Base-by-base conservation (phyloP, 345 rosid genomes). In the Salix exigua region DNA sequence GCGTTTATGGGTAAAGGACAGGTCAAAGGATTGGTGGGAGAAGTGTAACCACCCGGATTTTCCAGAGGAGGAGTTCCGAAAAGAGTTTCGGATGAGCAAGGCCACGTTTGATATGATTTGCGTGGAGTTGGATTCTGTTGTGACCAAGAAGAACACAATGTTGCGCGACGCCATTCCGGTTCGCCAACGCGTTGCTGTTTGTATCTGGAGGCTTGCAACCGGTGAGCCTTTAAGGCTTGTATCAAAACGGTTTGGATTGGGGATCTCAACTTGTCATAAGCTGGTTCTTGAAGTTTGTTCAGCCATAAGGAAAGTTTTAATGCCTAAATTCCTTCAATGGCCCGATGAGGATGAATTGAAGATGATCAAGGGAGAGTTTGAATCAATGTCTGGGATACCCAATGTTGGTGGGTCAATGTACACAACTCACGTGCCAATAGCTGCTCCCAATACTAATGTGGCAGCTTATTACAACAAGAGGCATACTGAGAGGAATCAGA, bases 1-100 rank as follows among this genome's bases (percentile, higher is more conserved):
- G 83, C 84, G 97, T 76, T 55, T 94, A 50, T 94, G 98, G 98
- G 98, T 92, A 55, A 94, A 94, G 70, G 93, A 91, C 68, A 80
- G 98, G 76, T 88, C 94, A 0, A 91, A 92, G 48, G 97, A 89
- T 63, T 94, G 97, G 98, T 94, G 98, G 97, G 96, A 92, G 26
- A 58, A 84, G 51, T 86, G 91, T 4, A 89, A 78, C 82, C 86
- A 76, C 33, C 90, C 87, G 9, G 93, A 89, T 71, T 91, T 86
- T 18, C 90, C 96, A 0, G 94, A 89, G 16, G 91, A 88, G 19
- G 91, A 92, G 75, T 94, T 94, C 82, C 82, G 85, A 71, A 86
- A 82, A 19, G 91, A 85, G 63, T 92, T 94, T 68, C 81, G 96
- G 71, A 94, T 92, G 98, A 89, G 97, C 69, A 90, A 86, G 66